A percentile compares a stretch with the other conserved stretches of the same genome.
Conservation (phyloP, 2,329 filamentous ascomycete genomes). For the Onygenales sp. region DNA sequence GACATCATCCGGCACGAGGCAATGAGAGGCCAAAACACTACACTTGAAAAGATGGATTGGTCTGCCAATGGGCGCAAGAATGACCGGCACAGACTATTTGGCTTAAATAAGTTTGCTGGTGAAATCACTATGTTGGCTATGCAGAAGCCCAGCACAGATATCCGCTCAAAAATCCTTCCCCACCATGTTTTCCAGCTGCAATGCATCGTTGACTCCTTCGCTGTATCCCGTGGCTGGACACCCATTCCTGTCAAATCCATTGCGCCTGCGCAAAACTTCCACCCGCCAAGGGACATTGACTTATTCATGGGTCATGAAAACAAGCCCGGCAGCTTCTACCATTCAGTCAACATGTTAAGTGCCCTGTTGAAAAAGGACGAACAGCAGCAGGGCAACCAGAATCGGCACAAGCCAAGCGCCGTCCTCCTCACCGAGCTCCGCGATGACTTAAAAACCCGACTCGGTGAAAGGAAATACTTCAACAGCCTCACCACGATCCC, state of each 20-base stretch:
- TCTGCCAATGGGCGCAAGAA: conserved; percentile 30
- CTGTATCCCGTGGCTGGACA: conserved; percentile 37
- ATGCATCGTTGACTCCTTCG: conserved; percentile 41
- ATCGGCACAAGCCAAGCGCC: conserved; percentile 8
- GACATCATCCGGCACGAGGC: conserved; percentile 32
- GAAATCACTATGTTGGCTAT: conserved; percentile 37
- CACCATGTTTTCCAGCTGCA: conserved; percentile 44
- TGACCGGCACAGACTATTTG: conserved; percentile 32
- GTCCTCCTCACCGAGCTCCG: conserved; percentile 17
- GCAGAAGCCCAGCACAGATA: conserved; percentile 31
- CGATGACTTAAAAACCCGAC: conserved; percentile 27
- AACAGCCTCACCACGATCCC: conserved; percentile 26
- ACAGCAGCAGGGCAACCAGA: conserved; percentile 13
- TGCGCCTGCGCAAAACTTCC: conserved; percentile 27
- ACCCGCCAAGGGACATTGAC: conserved; percentile 33
- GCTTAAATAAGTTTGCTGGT: conserved; percentile 39
- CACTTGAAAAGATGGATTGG: conserved; percentile 34
- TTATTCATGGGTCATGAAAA: conserved; percentile 33
- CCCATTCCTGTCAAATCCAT: conserved; percentile 19
- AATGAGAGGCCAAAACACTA: conserved; percentile 24
- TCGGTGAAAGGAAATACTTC: conserved; percentile 30
- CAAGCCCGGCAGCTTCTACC: conserved; percentile 23
- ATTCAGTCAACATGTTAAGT: conserved; percentile 21
- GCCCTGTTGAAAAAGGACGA: conserved; percentile 22
- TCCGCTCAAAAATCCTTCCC: conserved; percentile 35